Percentiles rank a stretch among this genome's conserved stretches.
Evolutionary conservation across 139 green algal genomes (phyloP).

Genomic region (Eudorina sp.): DNA sequence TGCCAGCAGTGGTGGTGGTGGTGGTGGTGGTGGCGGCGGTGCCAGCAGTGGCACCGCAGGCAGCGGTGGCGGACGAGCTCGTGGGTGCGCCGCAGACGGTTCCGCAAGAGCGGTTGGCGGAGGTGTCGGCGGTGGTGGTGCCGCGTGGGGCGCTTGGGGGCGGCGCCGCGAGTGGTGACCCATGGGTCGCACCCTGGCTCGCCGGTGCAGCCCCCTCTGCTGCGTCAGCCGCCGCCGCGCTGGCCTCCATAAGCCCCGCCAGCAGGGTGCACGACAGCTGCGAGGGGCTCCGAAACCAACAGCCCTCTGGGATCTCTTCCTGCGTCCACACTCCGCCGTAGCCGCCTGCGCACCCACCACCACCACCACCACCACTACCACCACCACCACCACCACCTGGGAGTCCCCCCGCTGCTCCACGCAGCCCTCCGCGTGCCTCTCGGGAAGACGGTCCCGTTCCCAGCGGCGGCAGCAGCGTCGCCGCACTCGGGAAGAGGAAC

Average conservation of each 20-base stretch:
- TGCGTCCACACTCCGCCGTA: too few relatives aligned
- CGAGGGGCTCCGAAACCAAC: background rate
- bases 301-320: too few relatives aligned
- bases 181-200: too few relatives aligned
- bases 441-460: background rate
- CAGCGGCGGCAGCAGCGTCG: background rate
- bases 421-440: too few relatives aligned
- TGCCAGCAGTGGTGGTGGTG: too few relatives aligned
- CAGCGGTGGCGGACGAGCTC: background rate
- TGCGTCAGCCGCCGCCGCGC: background rate
- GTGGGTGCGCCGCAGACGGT: background rate
- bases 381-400: too few relatives aligned
- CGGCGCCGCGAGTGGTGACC: constrained; percentile 1
- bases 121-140: background rate
- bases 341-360: too few relatives aligned
- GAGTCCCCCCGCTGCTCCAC: too few relatives aligned
- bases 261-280: constrained; percentile 2
- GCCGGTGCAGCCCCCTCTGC: background rate
- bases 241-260: background rate
- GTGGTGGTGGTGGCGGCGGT: background rate
- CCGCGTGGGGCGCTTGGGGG: background rate
- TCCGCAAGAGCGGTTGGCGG: background rate
- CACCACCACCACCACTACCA: too few relatives aligned
- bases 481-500: background rate
- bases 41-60: background rate